These are phyloP conservation scores for Austroboletus sp. DNA, from an alignment of 1,284 basidiomycete genomes.

Conservation along the genomic window DNA sequence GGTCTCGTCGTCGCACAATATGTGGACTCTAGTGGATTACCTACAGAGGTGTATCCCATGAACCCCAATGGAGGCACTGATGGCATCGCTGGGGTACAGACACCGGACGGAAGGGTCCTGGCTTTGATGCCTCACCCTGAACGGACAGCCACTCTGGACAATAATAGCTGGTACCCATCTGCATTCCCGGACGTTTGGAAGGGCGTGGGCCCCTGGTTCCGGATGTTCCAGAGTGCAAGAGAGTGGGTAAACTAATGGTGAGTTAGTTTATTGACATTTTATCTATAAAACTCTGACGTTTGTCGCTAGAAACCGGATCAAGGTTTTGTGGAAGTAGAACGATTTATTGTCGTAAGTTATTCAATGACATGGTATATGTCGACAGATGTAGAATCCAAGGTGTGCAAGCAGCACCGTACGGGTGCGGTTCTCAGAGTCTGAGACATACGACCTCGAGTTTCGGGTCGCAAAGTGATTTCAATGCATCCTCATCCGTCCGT, in stretches of 20 bases:
- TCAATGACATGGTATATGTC: not conserved
- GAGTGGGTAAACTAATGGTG: conserved; percentile 28
- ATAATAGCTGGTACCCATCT: conserved; percentile 80
- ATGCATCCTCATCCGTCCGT: not conserved
- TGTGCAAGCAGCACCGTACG: not conserved
- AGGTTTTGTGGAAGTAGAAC: not conserved
- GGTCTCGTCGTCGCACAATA: conserved; percentile 70
- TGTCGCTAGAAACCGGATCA: not conserved
- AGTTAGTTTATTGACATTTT: not conserved
- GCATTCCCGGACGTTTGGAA: conserved; percentile 53
- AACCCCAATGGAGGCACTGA: conserved; percentile 92
- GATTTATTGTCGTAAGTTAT: conserved; percentile 11
- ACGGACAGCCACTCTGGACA: conserved; percentile 68
- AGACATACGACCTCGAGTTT: not conserved
- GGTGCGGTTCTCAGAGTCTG: not conserved
- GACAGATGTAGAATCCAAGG: not conserved
- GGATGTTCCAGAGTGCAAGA: conserved; percentile 89
- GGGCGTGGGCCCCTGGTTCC: conserved; percentile 87
- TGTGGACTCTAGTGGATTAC: conserved; percentile 60
- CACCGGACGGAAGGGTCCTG: conserved; percentile 79
- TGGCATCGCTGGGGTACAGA: conserved; percentile 86
- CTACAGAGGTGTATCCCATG: conserved; percentile 77
- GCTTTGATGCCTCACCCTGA: conserved; percentile 97
- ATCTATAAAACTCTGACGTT: not conserved
- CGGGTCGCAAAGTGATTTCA: not conserved